These are phyloP conservation scores for Scleroderma bovista DNA, from an alignment of 768 basidiomycete species.

Conservation along the genomic window DNA sequence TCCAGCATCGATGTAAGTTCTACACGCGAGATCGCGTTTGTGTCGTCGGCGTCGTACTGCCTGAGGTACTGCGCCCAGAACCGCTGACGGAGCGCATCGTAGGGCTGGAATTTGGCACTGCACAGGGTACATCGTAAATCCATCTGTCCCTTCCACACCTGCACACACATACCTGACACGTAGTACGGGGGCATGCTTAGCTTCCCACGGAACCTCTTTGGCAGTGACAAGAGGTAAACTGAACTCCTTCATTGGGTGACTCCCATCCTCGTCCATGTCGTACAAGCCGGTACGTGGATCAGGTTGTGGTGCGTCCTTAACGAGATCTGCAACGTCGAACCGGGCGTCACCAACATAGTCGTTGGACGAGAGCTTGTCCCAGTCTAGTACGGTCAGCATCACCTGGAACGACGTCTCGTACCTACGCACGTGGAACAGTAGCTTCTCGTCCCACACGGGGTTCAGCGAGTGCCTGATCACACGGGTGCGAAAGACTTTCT, in stretches of 20 bases:
- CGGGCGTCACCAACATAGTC: conserved; percentile 81
- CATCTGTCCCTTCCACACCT: not conserved
- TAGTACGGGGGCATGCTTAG: conserved; percentile 64
- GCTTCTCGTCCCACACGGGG: conserved; percentile 91
- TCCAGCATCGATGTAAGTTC: conserved; percentile 95
- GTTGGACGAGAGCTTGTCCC: conserved; percentile 91
- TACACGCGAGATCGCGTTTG: conserved; percentile 63
- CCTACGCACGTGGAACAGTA: conserved; percentile 89
- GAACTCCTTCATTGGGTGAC: conserved; percentile 64
- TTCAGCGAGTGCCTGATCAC: conserved; percentile 80
- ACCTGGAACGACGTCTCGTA: conserved; percentile 79
- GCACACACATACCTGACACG: conserved; percentile 49
- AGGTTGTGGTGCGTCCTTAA: conserved; percentile 62
- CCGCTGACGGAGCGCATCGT: conserved; percentile 81
- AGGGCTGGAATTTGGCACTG: conserved; percentile 94
- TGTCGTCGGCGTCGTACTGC: conserved; percentile 89
- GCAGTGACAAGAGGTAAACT: conserved; percentile 55
- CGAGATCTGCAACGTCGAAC: conserved; percentile 66
- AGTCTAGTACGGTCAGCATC: conserved; percentile 84
- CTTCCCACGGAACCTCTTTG: conserved; percentile 67
- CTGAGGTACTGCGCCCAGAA: conserved; percentile 88
- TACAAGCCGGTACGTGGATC: conserved; percentile 47
- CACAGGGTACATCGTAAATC: not conserved
- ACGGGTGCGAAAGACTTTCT: conserved; percentile 93
- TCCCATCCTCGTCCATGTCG: conserved; percentile 31